Base-by-base conservation (phyloP, 1,139 yeast genomes). In the Candida sp. region DNA sequence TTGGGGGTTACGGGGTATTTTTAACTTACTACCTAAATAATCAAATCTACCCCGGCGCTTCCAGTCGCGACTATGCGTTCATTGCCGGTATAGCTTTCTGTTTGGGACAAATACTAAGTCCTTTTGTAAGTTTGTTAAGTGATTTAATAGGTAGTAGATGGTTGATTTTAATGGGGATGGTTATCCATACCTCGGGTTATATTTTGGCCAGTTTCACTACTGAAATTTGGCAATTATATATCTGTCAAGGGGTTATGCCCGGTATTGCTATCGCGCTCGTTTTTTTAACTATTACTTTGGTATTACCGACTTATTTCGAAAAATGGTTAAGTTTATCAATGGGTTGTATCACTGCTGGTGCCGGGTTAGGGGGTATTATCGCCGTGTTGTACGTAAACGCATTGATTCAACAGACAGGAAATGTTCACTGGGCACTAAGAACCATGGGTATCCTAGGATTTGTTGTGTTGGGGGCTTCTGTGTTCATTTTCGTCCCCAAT, bases 1-100 rank as follows among this genome's bases (percentile, higher is more conserved):
- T 82, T 54, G 78, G 87, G 4, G 77, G 81, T 0, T 87, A 75
- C 55, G 91, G 93, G 40, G 84, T 87, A 3, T 84, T 79, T 52
- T 63, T 87, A 29, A 73, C 79, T 32, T 81, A 68, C 54, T 87
- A 82, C 56, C 56, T 81, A 22, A 45, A 47, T 21, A 54, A 68
- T 35, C 58, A 75, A 39, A 63, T 68, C 1, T 84, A 82, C 49
- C 73, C 77, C 0, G 87, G 81, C 0, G 86, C 88, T 0, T 65
- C 80, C 0, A 64, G 70, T 45, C 73, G 74, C 49, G 86, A 82
- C 47, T 86, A 70, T 63, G 89, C 91, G 1, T 64, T 84, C 46
- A 76, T 86, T 46, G 89, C 91, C 4, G 90, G 93, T 2, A 48
- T 84, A 8, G 77, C 79, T 12, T 76, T 82, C 11, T 79, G 73